Percentiles rank a stretch among this genome's conserved stretches.
phyloP scores from a whole-genome alignment of 2,329 filamentous ascomycete genomes.

The Pleurostoma richardsiae region DNA sequence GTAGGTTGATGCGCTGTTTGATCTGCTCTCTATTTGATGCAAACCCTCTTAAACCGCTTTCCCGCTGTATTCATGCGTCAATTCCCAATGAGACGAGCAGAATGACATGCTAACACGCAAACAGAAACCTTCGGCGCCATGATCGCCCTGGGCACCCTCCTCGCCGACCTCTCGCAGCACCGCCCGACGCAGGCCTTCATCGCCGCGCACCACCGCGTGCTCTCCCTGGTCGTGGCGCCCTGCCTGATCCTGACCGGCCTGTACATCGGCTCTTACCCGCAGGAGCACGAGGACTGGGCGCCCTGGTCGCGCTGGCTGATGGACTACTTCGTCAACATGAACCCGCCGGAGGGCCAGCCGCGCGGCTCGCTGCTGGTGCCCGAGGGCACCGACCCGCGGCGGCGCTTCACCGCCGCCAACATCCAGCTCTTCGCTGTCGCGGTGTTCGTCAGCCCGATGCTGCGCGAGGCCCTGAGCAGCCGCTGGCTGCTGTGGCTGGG shows the following conservation, averaged over 20 bases:
- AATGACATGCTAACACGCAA: background rate
- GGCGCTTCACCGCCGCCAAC: slow-evolving; percentile 41
- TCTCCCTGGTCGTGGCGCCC: slow-evolving; percentile 22
- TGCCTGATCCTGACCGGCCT: slow-evolving; percentile 36
- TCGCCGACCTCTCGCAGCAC: slow-evolving; percentile 44
- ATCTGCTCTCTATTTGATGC: no score
- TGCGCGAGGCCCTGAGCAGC: slow-evolving; percentile 43
- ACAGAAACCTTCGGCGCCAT: slow-evolving; percentile 49
- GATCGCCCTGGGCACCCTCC: slow-evolving; percentile 44
- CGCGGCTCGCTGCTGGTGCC: slow-evolving; percentile 39
- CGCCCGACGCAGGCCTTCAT: slow-evolving; percentile 38
- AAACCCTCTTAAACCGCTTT: no score
- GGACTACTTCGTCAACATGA: slow-evolving; percentile 12
- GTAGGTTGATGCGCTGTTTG: slow-evolving; percentile 21
- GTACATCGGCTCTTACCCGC: slow-evolving; percentile 42
- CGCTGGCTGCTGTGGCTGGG: slow-evolving; percentile 47
- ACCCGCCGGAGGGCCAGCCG: slow-evolving; percentile 29
- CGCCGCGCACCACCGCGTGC: slow-evolving; percentile 28
- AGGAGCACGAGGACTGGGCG: slow-evolving; percentile 42
- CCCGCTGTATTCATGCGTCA: no score
- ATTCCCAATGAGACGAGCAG: no score
- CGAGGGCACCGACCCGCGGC: slow-evolving; percentile 28
- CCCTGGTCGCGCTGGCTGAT: slow-evolving; percentile 33
- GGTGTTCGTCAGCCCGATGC: slow-evolving; percentile 41
- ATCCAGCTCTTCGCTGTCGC: slow-evolving; percentile 43